These are phyloP conservation scores for Apostasia shenzhenica DNA, from an alignment of 106 monocot species.

Conservation along the genomic window DNA sequence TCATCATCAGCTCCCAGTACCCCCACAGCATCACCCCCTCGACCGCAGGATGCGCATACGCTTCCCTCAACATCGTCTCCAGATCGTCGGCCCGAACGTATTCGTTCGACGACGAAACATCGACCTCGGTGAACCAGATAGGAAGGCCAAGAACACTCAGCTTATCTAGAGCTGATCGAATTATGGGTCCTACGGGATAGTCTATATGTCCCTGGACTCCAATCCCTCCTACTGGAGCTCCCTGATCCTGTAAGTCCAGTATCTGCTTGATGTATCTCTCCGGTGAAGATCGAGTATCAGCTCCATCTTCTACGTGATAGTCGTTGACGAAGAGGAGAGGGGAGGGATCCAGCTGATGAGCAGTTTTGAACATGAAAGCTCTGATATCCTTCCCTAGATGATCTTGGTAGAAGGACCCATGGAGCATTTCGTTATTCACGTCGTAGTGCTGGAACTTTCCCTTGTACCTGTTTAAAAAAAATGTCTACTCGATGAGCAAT, in stretches of 20 bases:
- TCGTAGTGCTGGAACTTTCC: conserved; percentile 72
- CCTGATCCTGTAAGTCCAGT: conserved; percentile 51
- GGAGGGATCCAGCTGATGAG: conserved; percentile 57
- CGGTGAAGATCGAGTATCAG: conserved; percentile 31
- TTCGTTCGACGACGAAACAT: conserved; percentile 48
- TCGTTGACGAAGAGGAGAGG: conserved; percentile 79
- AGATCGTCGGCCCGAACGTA: conserved; percentile 54
- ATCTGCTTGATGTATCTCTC: conserved; percentile 59
- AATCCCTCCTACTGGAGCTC: conserved; percentile 50
- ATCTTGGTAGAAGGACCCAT: conserved; percentile 81
- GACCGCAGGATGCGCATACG: conserved; percentile 74
- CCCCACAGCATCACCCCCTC: conserved; percentile 84
- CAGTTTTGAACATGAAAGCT: conserved; percentile 60
- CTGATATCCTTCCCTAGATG: conserved; percentile 59
- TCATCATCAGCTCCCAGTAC: conserved; percentile 82
- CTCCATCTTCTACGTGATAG: conserved; percentile 63
- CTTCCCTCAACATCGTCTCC: conserved; percentile 84
- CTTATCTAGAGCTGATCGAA: conserved; percentile 37
- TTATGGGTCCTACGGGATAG: conserved; percentile 40
- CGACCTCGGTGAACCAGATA: conserved; percentile 62
- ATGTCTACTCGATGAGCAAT: too few species aligned
- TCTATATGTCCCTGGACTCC: conserved; percentile 60
- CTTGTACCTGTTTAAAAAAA: conserved; percentile 31
- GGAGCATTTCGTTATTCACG: conserved; percentile 94
- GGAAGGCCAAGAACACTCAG: conserved; percentile 45